A percentile compares a stretch with the other conserved stretches of the same genome.
Evolutionary conservation across 2,329 filamentous ascomycete genomes (phyloP).

Genomic region (Diaporthe aspalathi): DNA sequence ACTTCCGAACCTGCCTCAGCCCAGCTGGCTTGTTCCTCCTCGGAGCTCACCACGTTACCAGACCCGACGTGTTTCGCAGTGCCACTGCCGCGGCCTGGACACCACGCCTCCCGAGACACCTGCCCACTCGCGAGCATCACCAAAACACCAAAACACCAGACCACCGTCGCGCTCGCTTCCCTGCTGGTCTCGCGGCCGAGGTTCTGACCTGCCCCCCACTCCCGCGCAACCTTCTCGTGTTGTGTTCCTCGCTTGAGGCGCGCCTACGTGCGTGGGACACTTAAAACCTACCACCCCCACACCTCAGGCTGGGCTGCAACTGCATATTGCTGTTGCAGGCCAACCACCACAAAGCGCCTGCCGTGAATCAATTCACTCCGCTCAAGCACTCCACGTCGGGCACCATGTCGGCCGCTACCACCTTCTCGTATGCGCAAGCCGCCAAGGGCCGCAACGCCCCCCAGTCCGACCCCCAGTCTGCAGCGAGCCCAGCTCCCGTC

Average conservation of each 20-base stretch:
- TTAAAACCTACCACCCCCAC: slow-evolving; percentile 27
- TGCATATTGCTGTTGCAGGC: slow-evolving; percentile 34
- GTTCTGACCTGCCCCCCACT: slow-evolving; percentile 20
- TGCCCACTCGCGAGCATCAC: slow-evolving; percentile 3
- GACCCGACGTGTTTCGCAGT: slow-evolving; percentile 9
- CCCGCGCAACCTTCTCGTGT: slow-evolving; percentile 33
- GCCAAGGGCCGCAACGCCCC: slow-evolving; percentile 78
- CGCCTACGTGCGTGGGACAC: slow-evolving; percentile 37
- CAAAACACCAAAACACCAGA: not conserved
- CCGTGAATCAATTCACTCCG: slow-evolving; percentile 30
- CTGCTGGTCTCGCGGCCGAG: slow-evolving; percentile 26
- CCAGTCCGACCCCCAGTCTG: slow-evolving; percentile 51
- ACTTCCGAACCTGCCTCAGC: slow-evolving; percentile 25
- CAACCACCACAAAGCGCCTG: slow-evolving; percentile 31
- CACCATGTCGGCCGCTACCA: slow-evolving; percentile 65
- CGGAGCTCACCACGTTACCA: slow-evolving; percentile 29
- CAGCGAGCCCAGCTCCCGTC: slow-evolving; percentile 48
- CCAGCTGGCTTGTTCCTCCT: not conserved
- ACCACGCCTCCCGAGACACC: slow-evolving; percentile 27
- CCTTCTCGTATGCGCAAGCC: slow-evolving; percentile 95
- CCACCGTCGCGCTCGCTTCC: not conserved
- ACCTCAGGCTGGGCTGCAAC: slow-evolving; percentile 36
- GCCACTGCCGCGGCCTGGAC: slow-evolving; percentile 3
- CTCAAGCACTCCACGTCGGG: slow-evolving; percentile 15
- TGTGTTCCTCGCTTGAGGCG: slow-evolving; percentile 36